Base-by-base conservation (phyloP, 495 filamentous ascomycete genomes). In the Parathielavia appendiculata region DNA sequence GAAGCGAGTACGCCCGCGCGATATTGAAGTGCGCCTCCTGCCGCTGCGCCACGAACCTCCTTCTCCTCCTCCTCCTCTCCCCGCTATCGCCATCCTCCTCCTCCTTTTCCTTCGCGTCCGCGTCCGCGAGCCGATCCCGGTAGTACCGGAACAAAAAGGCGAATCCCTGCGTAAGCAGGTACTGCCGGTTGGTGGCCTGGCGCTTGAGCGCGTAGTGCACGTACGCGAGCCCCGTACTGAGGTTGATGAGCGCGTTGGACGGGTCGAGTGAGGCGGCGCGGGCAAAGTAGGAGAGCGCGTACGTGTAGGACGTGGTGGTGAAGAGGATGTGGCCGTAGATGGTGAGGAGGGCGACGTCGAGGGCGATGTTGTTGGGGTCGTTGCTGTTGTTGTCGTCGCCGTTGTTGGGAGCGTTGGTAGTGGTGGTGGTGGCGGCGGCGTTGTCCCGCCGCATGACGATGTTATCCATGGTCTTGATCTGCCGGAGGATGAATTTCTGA, bases 11-110 rank as follows among this genome's bases (percentile, higher is more conserved):
- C 4, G 86, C 80, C 13, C 90, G 79, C 19, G 83, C 93, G 46
- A 91, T 80, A 64, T 98, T 97, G 71, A 87, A 97, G 58, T 96
- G 88, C 20, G 91, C 89, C 70, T 97, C 93, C 68, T 91, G 88
- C 45, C 75, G 69, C 64, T 85, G 79, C 41, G 80, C 51, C 76
- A 69, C n/a, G 4, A 38, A 1, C 1, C 9, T 38, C 13, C 35
- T 38, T 38, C 1, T 38, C 11, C 9, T 38, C 35, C 5, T 16
- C 23, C 3, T 36, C 41, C 12, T 8, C 40, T 11, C 4, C 39
- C 30, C 57, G 38, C 17, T 47, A 6, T 9, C 23, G 0, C 46
- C 26, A 7, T 2, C 40, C 7, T 5, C 39, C 30, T 54, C 43
- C 17, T 47, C 46, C 14, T 20, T 26, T 20, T 19, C 22, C 14